phyloP scores from a whole-genome alignment of 208 protist species.

The Strigomonas oncopelti region DNA sequence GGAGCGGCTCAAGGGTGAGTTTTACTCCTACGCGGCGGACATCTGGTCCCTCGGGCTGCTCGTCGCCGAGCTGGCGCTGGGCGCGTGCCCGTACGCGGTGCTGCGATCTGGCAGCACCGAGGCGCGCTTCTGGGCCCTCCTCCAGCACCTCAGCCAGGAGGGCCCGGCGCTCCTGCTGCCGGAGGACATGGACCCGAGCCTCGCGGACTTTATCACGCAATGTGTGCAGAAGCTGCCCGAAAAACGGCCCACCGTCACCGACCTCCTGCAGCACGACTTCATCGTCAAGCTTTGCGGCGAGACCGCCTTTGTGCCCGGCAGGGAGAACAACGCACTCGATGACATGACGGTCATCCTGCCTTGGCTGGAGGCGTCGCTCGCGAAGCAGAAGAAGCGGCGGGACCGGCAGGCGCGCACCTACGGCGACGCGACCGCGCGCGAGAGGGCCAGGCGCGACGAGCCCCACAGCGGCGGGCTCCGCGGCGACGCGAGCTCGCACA shows the following conservation, averaged over 20 bases:
- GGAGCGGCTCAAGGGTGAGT: slow-evolving; percentile 83
- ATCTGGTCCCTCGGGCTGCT: slow-evolving; percentile 92
- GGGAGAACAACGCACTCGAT: background rate
- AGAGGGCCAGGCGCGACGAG: too few relatives aligned
- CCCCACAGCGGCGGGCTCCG: background rate
- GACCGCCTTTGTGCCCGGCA: background rate
- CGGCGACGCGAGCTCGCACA: background rate
- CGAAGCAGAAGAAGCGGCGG: background rate
- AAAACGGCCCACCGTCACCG: slow-evolving; percentile 52
- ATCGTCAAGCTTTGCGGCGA: slow-evolving; percentile 27
- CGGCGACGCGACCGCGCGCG: too few relatives aligned
- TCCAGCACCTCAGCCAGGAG: slow-evolving; percentile 76
- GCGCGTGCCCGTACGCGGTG: slow-evolving; percentile 70
- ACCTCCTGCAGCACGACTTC: slow-evolving; percentile 77
- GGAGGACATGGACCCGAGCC: slow-evolving; percentile 34
- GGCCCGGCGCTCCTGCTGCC: slow-evolving; percentile 58
- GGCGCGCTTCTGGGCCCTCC: slow-evolving; percentile 79
- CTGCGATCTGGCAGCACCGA: slow-evolving; percentile 57
- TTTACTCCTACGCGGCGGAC: slow-evolving; percentile 89
- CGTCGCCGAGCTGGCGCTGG: slow-evolving; percentile 85
- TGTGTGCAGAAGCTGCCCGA: slow-evolving; percentile 66
- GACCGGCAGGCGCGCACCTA: too few relatives aligned
- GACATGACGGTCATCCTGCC: slow-evolving; percentile 4
- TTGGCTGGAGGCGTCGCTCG: slow-evolving; percentile 1
- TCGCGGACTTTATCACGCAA: slow-evolving; percentile 65